A percentile compares a stretch with the other conserved stretches of the same genome.
Conservation (phyloP, 345 rosid genomes). For the Salix exigua region DNA sequence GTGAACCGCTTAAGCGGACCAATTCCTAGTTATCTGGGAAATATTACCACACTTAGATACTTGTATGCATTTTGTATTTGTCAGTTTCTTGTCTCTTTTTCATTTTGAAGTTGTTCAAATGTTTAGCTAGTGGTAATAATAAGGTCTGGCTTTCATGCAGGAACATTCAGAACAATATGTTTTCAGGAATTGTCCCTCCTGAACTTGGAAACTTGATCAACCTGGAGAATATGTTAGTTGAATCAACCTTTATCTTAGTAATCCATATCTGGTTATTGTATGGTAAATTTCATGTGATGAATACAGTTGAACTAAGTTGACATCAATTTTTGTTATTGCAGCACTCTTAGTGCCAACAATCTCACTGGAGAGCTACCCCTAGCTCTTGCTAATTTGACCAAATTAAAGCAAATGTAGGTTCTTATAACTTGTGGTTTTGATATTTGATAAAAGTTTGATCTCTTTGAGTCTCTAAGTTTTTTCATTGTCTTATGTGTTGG, state of each 20-base stretch:
- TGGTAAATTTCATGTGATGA: no score
- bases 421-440: background rate
- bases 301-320: no score
- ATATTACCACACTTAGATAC: no score
- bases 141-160: background rate
- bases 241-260: background rate
- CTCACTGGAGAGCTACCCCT: conserved; percentile 11
- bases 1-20: no score
- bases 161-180: conserved; percentile 9
- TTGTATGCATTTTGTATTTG: no score
- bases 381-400: conserved; percentile 9
- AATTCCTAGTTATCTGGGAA: no score
- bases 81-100: background rate
- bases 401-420: conserved; percentile 9
- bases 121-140: background rate
- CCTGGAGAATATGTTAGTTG: conserved; percentile 44
- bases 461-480: background rate
- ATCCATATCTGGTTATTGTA: no score
- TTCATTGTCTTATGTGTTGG: background rate
- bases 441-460: background rate
- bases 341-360: conserved; percentile 17
- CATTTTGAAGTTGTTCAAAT: background rate
- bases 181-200: conserved; percentile 47
- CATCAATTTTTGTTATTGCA: background rate
- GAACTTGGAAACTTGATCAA: conserved; percentile 41